Conservation (phyloP, 352 stramenopile genomes). For the Phytophthora melonis region DNA sequence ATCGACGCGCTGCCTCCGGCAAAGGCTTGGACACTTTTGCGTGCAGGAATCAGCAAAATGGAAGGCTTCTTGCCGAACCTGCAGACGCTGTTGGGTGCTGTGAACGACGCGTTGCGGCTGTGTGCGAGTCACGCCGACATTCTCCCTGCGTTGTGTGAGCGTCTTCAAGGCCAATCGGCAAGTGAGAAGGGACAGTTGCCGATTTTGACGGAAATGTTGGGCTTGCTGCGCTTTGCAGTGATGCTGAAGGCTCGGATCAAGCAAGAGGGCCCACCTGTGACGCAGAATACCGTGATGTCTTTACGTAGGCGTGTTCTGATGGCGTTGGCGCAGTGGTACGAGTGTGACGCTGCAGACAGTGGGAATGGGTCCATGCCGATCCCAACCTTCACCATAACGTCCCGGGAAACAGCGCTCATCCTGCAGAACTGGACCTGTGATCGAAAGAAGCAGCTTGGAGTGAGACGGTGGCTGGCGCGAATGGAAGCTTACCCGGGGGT, state of each 20-base stretch:
- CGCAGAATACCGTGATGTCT: conserved; percentile 31
- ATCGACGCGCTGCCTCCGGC: conserved; percentile 15
- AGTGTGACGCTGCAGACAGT: conserved; percentile 28
- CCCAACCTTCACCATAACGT: conserved; percentile 65
- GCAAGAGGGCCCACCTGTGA: conserved; percentile 20
- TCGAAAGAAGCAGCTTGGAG: conserved; percentile 43
- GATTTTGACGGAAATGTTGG: conserved; percentile 30
- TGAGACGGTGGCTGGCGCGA: conserved; percentile 55
- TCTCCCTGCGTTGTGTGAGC: conserved; percentile 37
- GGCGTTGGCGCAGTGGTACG: conserved; percentile 58
- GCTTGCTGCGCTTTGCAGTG: conserved; percentile 30
- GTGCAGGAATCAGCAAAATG: conserved; percentile 35
- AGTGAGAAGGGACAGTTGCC: conserved; percentile 2
- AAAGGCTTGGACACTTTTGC: conserved; percentile 26
- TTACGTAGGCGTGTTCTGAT: conserved; percentile 49
- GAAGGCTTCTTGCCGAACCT: conserved; percentile 56
- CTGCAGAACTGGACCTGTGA: conserved; percentile 71
- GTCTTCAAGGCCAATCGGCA: conserved; percentile 23
- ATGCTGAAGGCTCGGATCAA: conserved; percentile 26
- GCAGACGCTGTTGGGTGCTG: conserved; percentile 38
- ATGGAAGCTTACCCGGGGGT: conserved; percentile 48
- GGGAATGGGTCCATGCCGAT: conserved; percentile 33
- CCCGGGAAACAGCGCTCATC: conserved; percentile 62
- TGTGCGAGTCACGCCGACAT: conserved; percentile 49
- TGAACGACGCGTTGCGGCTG: conserved; percentile 43